Conservation (phyloP, 1,139 yeast genomes). For the Geotrichum reessii region DNA sequence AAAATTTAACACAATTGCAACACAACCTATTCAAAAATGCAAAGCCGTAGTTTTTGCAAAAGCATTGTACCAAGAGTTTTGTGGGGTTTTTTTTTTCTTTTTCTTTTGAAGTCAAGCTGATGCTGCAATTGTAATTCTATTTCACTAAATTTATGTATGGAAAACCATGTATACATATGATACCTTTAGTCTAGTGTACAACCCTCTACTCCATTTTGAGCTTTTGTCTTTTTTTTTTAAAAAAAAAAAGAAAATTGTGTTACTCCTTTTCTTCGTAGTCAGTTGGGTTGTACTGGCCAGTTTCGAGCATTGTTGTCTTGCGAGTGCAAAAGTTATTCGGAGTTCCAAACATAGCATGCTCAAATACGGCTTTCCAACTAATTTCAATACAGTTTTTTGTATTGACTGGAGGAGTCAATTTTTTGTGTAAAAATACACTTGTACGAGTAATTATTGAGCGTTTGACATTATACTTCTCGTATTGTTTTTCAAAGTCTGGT, state of each 20-base stretch:
- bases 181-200: no score
- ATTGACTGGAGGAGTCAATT: slow-evolving; percentile 8
- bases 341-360: slow-evolving; percentile 27
- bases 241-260: no score
- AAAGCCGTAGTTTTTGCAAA: neutral
- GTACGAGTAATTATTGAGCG: neutral
- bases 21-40: neutral
- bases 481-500: neutral
- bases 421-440: slow-evolving; percentile 1
- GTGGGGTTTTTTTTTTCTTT: no score
- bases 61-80: neutral
- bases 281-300: neutral
- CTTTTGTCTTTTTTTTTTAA: no score
- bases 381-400: slow-evolving; percentile 24
- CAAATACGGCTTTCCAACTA: slow-evolving; percentile 27
- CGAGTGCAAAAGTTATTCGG: slow-evolving; percentile 25
- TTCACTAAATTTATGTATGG: no score
- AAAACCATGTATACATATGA: no score
- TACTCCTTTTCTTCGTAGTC: neutral
- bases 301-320: slow-evolving; percentile 5
- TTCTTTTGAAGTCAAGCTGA: neutral
- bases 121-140: neutral
- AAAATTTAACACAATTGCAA: neutral
- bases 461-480: neutral
- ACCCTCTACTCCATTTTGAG: no score